A percentile compares a stretch with the other conserved stretches of the same genome.
Evolutionary conservation across 805 yeast genomes (phyloP).

Genomic region (Blastobotrys terrestris): DNA sequence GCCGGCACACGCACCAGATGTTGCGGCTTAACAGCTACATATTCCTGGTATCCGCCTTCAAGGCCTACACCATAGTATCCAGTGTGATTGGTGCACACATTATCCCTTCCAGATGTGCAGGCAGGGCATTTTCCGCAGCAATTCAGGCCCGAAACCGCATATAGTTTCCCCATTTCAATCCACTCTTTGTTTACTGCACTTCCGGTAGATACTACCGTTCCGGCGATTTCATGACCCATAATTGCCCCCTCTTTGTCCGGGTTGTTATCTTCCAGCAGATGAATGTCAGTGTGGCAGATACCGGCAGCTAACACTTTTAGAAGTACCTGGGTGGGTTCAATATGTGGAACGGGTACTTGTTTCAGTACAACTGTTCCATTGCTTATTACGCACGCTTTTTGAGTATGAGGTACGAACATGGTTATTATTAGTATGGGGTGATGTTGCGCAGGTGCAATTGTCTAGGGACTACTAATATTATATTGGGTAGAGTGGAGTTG

Average conservation of each 20-base stretch:
- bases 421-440: too few species aligned
- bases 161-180: conserved; percentile 18
- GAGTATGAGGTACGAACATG: not conserved
- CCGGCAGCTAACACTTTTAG: not conserved
- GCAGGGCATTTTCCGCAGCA: conserved; percentile 26
- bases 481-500: too few species aligned
- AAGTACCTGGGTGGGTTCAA: not conserved
- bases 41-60: conserved; percentile 33
- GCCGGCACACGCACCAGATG: conserved; percentile 28
- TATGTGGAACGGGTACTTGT: not conserved
- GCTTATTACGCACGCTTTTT: not conserved
- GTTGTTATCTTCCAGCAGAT: not conserved
- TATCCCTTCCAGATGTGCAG: conserved; percentile 29
- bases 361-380: not conserved
- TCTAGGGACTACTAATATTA: too few species aligned
- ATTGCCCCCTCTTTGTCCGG: not conserved
- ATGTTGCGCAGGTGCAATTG: too few species aligned
- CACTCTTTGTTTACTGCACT: conserved; percentile 35
- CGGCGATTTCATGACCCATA: not conserved
- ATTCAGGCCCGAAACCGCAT: conserved; percentile 19
- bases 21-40: conserved; percentile 19
- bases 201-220: not conserved
- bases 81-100: conserved; percentile 17
- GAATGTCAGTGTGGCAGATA: not conserved
- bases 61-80: conserved; percentile 23